Percentiles rank a stretch among this genome's conserved stretches.
Conservation (phyloP, 2,329 filamentous ascomycete species). For the Fusarium sp. region DNA sequence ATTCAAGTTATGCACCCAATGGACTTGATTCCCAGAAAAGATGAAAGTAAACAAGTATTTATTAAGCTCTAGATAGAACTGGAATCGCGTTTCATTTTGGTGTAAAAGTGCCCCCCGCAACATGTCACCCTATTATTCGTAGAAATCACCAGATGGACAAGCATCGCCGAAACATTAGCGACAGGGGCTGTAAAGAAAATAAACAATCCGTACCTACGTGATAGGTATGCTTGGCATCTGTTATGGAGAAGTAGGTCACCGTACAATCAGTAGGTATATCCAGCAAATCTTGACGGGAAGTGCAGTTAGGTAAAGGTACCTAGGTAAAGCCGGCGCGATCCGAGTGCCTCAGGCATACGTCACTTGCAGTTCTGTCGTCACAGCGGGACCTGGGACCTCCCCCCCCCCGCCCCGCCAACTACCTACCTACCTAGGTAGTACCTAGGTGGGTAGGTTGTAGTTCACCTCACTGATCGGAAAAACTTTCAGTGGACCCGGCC, state of each 20-base stretch:
- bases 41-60: neutral
- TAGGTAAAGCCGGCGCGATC: neutral
- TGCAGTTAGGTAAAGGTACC: neutral
- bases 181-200: constrained; percentile 24
- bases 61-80: neutral
- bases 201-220: constrained; percentile 1
- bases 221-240: neutral
- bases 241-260: neutral
- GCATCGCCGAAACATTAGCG: constrained; percentile 15
- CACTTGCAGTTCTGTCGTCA: constrained; percentile 12
- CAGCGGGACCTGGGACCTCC: neutral
- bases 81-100: constrained; percentile 9
- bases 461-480: constrained; percentile 39
- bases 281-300: neutral
- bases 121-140: constrained; percentile 42
- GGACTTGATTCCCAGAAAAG: neutral
- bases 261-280: neutral
- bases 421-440: too few relatives aligned
- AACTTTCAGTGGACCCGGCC: constrained; percentile 44
- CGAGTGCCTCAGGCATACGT: constrained; percentile 36
- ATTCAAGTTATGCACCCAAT: neutral
- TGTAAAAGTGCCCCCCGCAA: constrained; percentile 29
- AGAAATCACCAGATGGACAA: constrained; percentile 40
- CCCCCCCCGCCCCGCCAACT: neutral
- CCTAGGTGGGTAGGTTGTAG: too few relatives aligned